Evolutionary conservation across 75 land plant genomes (phyloP), one percentile per base, ranked within the genome.

Genomic region (Sequoia sempervirens): DNA sequence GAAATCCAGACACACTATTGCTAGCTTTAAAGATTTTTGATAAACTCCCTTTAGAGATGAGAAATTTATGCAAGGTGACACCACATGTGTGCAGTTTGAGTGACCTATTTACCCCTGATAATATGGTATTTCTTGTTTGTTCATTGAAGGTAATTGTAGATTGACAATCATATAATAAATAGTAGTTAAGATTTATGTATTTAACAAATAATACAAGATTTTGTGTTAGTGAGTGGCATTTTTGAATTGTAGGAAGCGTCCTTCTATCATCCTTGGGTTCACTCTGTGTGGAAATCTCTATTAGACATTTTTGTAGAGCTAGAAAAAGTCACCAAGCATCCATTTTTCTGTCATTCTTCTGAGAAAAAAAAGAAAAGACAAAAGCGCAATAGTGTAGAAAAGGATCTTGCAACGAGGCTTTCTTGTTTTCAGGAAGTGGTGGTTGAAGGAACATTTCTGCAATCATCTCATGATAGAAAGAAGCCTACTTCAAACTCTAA

Each of bases 401-500:
- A 87, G 72, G 94, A 91, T 40, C 46, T 85, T 45, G 83, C 87
- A 26, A 89, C 76, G 26, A 88, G 86, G 64, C 64, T 97, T 12
- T 80, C 74, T 28, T 56, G 50, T 80, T 94, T 97, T 75, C 91
- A 87, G 92, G 92, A 89, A 47, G 82, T 93, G 82, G 90, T 93
- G 32, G 90, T 97, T 80, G 99, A 97, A 85, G 94, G 86, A 84
- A 82, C 94, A 17, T 90, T 97, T 79, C 85, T 97, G 38, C 32
- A 76, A 30, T 97, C 99, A 72, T 97, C 99, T 79, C 99, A 97
- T 89, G 99, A 96, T 38, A 90, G 99, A 36, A 97, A 97, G 46
- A n/a, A n/a, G n/a, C n/a, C n/a, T n/a, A n/a, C n/a, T n/a, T n/a
- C n/a, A n/a, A n/a, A n/a, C n/a, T n/a, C n/a, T n/a, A n/a, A n/a